Percentiles rank a stretch among this genome's conserved stretches.
These are phyloP conservation scores for Salix caprea DNA, from an alignment of 345 rosid genomes.

Conservation along the genomic window DNA sequence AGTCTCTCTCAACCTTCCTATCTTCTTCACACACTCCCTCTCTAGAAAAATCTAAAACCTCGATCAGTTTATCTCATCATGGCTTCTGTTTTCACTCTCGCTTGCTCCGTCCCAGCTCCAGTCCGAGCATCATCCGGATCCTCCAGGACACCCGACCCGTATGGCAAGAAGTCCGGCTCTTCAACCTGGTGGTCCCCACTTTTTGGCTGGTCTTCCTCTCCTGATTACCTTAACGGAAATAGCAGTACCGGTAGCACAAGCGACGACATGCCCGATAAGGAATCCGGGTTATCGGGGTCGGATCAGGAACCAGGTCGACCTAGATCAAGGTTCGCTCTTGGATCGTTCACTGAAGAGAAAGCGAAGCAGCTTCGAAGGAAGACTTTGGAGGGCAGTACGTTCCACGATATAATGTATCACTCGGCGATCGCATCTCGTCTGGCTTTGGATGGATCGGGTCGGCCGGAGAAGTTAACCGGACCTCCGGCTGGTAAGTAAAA, in stretches of 20 bases:
- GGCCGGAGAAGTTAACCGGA: constrained; percentile 20
- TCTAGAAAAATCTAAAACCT: not conserved
- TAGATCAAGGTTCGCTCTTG: constrained; percentile 30
- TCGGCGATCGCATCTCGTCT: constrained; percentile 70
- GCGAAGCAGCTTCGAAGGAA: constrained; percentile 57
- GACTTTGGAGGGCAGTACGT: constrained; percentile 42
- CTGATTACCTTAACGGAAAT: constrained; percentile 45
- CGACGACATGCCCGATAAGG: constrained; percentile 7
- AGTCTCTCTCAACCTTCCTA: not conserved
- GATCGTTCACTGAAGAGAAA: constrained; percentile 69
- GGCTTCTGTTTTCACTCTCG: constrained; percentile 41
- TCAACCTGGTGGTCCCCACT: constrained; percentile 62
- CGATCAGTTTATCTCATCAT: constrained; percentile 11
- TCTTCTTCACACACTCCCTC: not conserved
- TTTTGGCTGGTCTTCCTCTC: constrained; percentile 58
- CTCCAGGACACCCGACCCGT: constrained; percentile 20
- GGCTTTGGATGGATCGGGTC: constrained; percentile 48
- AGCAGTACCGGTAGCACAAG: not conserved
- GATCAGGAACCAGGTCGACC: constrained; percentile 18
- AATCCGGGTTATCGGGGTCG: not conserved
- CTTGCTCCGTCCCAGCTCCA: constrained; percentile 32
- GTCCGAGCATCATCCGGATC: constrained; percentile 40
- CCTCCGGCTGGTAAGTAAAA: constrained; percentile 2
- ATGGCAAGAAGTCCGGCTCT: constrained; percentile 19
- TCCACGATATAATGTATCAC: constrained; percentile 73